phyloP scores from a whole-genome alignment of 148 eudicot species.

The Vaccinium macrocarpon region DNA sequence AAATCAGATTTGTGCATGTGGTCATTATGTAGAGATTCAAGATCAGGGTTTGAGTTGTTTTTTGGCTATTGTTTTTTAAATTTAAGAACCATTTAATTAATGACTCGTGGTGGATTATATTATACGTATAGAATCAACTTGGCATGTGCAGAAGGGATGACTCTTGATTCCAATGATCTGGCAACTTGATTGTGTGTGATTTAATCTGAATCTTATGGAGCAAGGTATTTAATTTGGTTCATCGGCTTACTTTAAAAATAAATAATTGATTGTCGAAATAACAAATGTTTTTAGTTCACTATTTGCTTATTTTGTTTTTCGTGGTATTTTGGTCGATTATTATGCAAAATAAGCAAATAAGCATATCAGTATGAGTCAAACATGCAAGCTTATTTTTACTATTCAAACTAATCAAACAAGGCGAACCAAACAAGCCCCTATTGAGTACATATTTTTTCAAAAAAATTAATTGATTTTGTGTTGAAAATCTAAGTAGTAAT shows the following conservation, averaged over 20 bases:
- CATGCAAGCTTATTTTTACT: too few relatives aligned
- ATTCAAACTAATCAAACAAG: too few relatives aligned
- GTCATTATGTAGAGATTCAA: not conserved
- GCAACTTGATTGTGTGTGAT: constrained; percentile 12
- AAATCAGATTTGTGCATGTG: not conserved
- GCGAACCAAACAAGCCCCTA: too few relatives aligned
- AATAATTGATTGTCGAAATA: not conserved
- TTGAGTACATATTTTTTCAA: too few relatives aligned
- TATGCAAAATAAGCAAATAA: too few relatives aligned
- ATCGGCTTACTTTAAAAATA: not conserved
- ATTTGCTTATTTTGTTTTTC: not conserved
- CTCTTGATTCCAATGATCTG: constrained; percentile 15
- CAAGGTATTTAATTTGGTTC: not conserved
- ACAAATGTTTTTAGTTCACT: too few relatives aligned
- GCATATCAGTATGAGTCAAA: too few relatives aligned
- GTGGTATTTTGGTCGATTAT: not conserved
- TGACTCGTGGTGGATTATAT: constrained; percentile 9
- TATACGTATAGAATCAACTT: constrained; percentile 2
- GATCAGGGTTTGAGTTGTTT: not conserved
- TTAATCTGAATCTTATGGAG: constrained; percentile 7
- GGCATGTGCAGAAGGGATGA: constrained; percentile 22
- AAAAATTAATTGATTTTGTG: too few relatives aligned
- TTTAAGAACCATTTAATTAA: not conserved
- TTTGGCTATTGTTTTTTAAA: not conserved
- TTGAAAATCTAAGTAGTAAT: too few relatives aligned